Base-by-base conservation (phyloP, 108 stramenopile genomes). In the Pseudonitzschia multiseries region DNA sequence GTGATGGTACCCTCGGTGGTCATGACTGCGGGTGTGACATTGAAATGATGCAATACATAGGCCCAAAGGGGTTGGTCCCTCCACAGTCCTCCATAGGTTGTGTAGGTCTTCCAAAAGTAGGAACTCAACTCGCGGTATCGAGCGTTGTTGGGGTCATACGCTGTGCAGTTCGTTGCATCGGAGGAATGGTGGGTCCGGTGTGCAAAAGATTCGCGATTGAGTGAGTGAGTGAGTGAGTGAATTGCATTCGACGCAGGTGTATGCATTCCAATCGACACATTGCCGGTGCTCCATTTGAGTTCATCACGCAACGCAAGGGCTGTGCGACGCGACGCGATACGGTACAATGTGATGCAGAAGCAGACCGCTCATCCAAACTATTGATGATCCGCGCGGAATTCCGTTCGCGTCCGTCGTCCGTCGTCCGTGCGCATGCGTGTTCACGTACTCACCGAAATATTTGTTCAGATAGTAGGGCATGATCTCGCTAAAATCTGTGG, bases 41-140 rank as follows among this genome's bases (percentile, higher is more conserved):
- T 71, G 44, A 57, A 71, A 40, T 26, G 71, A 71, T 71, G 59
- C 71, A 71, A 42, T 21, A 46, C 21, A 32, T 57, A 71, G 18
- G 71, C 57, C 71, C 71, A 71, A 6, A 71, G 36, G 5, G 71
- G 71, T 27, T 71, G 71, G 56, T 71, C 71, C 42, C 71, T 41
- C 71, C 71, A 71, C 21, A 67, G 6, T 5, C 66, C 66, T 18
- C 66, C 66, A 22, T 67, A 67, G 66, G 66, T 48, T 26, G 66
- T 67, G 22, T 67, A 67, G 0, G 43, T 44, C 2, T 67, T 10
- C 66, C 66, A 67, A 67, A 67, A 67, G 46, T 26, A 44, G 29
- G 66, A 67, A 17, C 46, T 48, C 44, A 67, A 6, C 0, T 50
- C 46, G 22, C 46, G 66, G 48, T 67, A 67, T 5, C 43, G 42